Conservation (phyloP, 306 rosid genomes). For the Vicia faba region DNA sequence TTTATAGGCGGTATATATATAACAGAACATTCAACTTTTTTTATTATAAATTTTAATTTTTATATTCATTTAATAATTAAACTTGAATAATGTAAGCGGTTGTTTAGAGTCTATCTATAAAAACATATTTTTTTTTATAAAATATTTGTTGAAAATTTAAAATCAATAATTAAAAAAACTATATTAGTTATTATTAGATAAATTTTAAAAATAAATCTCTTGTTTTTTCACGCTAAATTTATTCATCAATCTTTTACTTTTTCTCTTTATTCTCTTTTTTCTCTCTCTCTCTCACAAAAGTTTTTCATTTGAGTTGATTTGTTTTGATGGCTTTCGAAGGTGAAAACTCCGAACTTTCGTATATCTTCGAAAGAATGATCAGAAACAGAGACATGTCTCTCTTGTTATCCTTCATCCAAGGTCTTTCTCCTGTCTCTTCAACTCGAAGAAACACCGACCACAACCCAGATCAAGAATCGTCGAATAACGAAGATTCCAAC, state of each 20-base stretch:
- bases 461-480: slow-evolving; percentile 36
- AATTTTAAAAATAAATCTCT: too few relatives aligned
- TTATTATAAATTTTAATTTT: too few relatives aligned
- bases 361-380: slow-evolving; percentile 46
- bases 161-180: too few relatives aligned
- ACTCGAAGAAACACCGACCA: background rate
- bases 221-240: background rate
- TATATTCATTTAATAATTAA: too few relatives aligned
- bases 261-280: background rate
- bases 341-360: slow-evolving; percentile 43
- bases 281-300: background rate
- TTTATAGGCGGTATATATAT: too few relatives aligned
- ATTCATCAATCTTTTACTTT: background rate
- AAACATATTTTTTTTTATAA: too few relatives aligned
- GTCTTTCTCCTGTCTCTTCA: slow-evolving; percentile 38
- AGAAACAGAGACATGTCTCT: slow-evolving; percentile 54
- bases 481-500: background rate
- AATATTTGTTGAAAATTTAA: too few relatives aligned
- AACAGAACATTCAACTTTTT: too few relatives aligned
- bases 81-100: too few relatives aligned
- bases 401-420: slow-evolving; percentile 63
- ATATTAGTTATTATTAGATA: too few relatives aligned
- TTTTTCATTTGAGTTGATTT: background rate
- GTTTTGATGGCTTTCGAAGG: slow-evolving; percentile 60
- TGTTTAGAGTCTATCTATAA: too few relatives aligned